These are phyloP conservation scores for Fusarium secorum DNA, from an alignment of 2,329 filamentous ascomycete species.

Conservation along the genomic window DNA sequence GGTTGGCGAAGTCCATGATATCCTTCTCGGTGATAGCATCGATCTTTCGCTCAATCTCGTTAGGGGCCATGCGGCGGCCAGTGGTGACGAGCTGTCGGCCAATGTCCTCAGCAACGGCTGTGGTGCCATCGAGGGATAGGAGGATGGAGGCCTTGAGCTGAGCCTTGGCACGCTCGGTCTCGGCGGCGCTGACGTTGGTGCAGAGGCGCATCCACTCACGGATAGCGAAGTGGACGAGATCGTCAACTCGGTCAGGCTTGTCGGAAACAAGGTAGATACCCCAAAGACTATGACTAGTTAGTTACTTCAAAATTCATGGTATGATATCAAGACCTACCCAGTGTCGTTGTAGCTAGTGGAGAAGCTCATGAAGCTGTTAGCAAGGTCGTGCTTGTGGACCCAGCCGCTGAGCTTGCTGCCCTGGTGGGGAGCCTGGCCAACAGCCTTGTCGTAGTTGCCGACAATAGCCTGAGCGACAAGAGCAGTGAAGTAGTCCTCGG, in stretches of 20 bases:
- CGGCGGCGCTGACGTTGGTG: constrained; percentile 84
- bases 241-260: constrained; percentile 85
- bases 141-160: constrained; percentile 99
- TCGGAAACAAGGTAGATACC: constrained; percentile 98
- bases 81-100: constrained; percentile 98
- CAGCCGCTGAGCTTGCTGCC: constrained; percentile 98
- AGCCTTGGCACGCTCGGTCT: constrained; percentile 98
- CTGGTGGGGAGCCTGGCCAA: constrained; percentile 96
- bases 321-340: constrained; percentile 69
- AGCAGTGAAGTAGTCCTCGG: constrained; percentile 98
- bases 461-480: constrained; percentile 98
- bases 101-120: constrained; percentile 96
- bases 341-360: constrained; percentile 99
- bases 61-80: constrained; percentile 86
- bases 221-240: constrained; percentile 97
- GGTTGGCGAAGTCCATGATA: constrained; percentile 94
- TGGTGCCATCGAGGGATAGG: constrained; percentile 95
- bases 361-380: constrained; percentile 99
- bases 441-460: constrained; percentile 99
- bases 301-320: constrained; percentile 7
- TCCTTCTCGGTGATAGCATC: constrained; percentile 92
- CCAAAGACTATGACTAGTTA: constrained; percentile 77
- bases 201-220: constrained; percentile 97
- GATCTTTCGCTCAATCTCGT: constrained; percentile 93
- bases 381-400: constrained; percentile 92